Percentiles rank a stretch among this genome's conserved stretches.
phyloP scores from a whole-genome alignment of 257 asterid species.

The Vinca minor region DNA sequence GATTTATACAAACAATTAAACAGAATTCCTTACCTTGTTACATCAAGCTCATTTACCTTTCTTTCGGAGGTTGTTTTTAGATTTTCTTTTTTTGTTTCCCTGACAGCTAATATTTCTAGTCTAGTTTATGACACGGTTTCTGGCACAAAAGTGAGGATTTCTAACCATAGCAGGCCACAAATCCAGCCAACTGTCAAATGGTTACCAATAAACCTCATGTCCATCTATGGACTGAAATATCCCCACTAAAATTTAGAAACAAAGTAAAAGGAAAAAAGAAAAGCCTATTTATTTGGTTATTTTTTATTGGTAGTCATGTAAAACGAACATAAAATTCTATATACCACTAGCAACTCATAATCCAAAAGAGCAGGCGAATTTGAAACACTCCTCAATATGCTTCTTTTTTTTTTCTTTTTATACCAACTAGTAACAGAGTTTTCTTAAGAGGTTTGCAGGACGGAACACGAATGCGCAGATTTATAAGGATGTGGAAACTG shows the following conservation, averaged over 20 bases:
- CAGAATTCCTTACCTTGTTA: background rate
- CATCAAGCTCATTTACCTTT: background rate
- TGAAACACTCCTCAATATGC: background rate
- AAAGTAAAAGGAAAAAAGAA: too few species aligned
- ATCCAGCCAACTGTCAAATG: background rate
- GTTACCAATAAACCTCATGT: background rate
- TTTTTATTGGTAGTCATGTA: background rate
- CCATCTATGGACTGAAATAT: background rate
- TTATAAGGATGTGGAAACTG: background rate
- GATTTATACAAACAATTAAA: background rate
- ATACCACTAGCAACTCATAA: background rate
- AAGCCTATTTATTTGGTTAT: background rate
- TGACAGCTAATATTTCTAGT: background rate
- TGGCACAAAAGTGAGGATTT: background rate
- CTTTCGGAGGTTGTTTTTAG: background rate
- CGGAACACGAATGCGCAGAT: background rate
- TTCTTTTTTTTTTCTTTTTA: too few species aligned
- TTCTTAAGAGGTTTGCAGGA: background rate
- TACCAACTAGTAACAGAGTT: background rate
- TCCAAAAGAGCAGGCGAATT: background rate
- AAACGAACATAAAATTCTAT: background rate
- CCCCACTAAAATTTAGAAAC: background rate
- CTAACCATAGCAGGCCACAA: background rate
- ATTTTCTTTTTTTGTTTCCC: too few species aligned
- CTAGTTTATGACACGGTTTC: background rate